These are phyloP conservation scores for Phytophthora ohioensis DNA, from an alignment of 352 stramenopile genomes.

Conservation along the genomic window DNA sequence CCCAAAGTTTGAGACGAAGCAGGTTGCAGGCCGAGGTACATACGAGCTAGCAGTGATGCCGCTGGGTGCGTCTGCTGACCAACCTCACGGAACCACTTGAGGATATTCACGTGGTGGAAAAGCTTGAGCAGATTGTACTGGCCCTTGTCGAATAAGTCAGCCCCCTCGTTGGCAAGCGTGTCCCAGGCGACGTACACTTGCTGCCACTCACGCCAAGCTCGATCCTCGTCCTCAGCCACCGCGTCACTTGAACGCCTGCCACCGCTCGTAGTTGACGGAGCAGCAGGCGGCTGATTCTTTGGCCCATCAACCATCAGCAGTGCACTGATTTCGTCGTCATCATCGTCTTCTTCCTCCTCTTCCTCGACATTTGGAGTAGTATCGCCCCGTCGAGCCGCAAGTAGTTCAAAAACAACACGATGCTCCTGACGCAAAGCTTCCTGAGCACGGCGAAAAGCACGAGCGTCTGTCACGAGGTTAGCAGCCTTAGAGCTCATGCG, in stretches of 20 bases:
- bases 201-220: slow-evolving; percentile 50
- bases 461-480: slow-evolving; percentile 35
- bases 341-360: slow-evolving; percentile 26
- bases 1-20: slow-evolving; percentile 23
- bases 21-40: slow-evolving; percentile 38
- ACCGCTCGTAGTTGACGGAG: slow-evolving; percentile 18
- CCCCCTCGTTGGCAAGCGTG: slow-evolving; percentile 30
- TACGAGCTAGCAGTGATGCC: slow-evolving; percentile 42
- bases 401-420: slow-evolving; percentile 40
- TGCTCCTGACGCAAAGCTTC: slow-evolving; percentile 46
- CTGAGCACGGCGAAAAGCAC: slow-evolving; percentile 31
- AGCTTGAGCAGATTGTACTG: slow-evolving; percentile 55
- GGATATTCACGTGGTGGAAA: slow-evolving; percentile 52
- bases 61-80: slow-evolving; percentile 40
- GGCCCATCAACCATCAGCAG: slow-evolving; percentile 49
- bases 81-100: slow-evolving; percentile 48
- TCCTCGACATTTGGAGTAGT: slow-evolving; percentile 4
- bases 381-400: slow-evolving; percentile 18
- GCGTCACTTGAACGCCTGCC: slow-evolving; percentile 22
- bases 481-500: slow-evolving; percentile 47
- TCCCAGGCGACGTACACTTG: slow-evolving; percentile 47
- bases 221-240: slow-evolving; percentile 34
- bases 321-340: slow-evolving; percentile 46
- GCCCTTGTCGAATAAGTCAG: slow-evolving; percentile 48
- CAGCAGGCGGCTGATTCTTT: slow-evolving; percentile 38